Evolutionary conservation across 805 yeast species (phyloP).

Genomic region (Candida hungchunana): DNA sequence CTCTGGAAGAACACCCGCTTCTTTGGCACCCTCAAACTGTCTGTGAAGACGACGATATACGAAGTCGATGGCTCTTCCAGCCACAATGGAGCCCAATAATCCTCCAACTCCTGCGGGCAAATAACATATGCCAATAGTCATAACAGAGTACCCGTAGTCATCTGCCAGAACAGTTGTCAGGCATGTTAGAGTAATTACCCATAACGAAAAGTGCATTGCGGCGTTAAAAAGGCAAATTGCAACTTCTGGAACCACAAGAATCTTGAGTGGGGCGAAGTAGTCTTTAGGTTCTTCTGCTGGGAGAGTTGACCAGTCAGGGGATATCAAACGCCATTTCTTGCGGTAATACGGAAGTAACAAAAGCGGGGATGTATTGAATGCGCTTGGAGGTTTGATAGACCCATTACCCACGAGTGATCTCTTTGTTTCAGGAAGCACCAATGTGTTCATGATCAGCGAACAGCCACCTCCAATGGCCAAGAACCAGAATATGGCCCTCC

Average conservation of each 20-base stretch:
- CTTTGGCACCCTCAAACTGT: conserved; percentile 19
- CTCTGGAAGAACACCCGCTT: conserved; percentile 21
- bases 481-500: conserved; percentile 80
- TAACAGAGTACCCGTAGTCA: conserved; percentile 46
- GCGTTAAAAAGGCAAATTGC: conserved; percentile 48
- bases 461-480: conserved; percentile 59
- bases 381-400: conserved; percentile 45
- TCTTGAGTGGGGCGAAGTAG: conserved; percentile 37
- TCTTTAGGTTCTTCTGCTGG: conserved; percentile 24
- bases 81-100: conserved; percentile 50
- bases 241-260: conserved; percentile 42
- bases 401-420: conserved; percentile 75
- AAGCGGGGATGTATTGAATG: conserved; percentile 42
- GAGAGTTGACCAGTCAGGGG: conserved; percentile 31
- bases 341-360: conserved; percentile 20
- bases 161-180: conserved; percentile 50
- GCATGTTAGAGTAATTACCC: conserved; percentile 68
- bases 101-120: conserved; percentile 72
- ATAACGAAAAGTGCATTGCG: conserved; percentile 60
- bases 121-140: conserved; percentile 68
- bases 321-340: conserved; percentile 25
- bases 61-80: conserved; percentile 56
- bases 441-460: conserved; percentile 31
- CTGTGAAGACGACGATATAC: conserved; percentile 28
- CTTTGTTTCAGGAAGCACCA: conserved; percentile 71